phyloP scores from a whole-genome alignment of 106 monocot species.

The Allium sativum region DNA sequence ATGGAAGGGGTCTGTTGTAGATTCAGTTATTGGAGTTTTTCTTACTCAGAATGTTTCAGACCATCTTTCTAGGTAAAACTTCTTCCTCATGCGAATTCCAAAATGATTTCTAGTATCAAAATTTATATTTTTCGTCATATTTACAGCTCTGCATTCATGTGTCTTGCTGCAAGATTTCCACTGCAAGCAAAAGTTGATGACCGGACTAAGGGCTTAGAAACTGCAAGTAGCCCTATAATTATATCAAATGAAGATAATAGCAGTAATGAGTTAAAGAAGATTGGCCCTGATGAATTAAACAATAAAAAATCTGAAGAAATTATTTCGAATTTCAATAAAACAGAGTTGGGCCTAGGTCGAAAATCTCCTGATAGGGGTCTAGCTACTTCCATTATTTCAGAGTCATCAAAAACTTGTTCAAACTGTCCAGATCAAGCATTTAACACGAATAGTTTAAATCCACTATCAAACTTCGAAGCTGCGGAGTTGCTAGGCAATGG shows the following conservation, averaged over 20 bases:
- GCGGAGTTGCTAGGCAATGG: slow-evolving; percentile 15
- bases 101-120: neutral
- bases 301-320: slow-evolving; percentile 6
- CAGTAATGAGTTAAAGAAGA: neutral
- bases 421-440: slow-evolving; percentile 17
- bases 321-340: slow-evolving; percentile 5
- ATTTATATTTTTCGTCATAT: neutral
- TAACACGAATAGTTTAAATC: too few relatives aligned
- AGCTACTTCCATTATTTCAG: slow-evolving; percentile 9
- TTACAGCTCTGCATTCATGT: slow-evolving; percentile 14
- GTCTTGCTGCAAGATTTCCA: slow-evolving; percentile 15
- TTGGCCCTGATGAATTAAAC: slow-evolving; percentile 3
- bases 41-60: slow-evolving; percentile 75
- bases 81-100: neutral
- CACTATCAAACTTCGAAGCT: slow-evolving; percentile 15
- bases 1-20: slow-evolving; percentile 76
- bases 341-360: slow-evolving; percentile 1
- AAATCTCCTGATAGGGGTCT: neutral
- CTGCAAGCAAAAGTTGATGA: neutral
- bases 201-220: slow-evolving; percentile 4
- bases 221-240: neutral
- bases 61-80: slow-evolving; percentile 54
- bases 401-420: slow-evolving; percentile 33
- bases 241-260: neutral
- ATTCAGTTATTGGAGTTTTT: slow-evolving; percentile 65